Conservation (phyloP, 2,329 filamentous ascomycete species). For the Cytospora piceae region DNA sequence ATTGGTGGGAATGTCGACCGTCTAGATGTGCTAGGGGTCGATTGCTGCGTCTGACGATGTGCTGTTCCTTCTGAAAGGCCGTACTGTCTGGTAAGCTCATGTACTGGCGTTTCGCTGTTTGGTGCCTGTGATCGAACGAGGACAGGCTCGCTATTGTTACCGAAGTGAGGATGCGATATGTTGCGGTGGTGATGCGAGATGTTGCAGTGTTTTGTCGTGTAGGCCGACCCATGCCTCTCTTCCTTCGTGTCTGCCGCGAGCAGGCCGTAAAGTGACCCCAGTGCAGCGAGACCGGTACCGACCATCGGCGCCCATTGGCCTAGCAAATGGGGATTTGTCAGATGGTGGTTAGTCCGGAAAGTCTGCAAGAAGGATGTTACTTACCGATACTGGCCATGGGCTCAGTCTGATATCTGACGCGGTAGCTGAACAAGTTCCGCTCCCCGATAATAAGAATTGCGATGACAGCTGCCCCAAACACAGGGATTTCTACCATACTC, state of each 20-base stretch:
- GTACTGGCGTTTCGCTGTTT: background rate
- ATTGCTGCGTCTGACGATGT: background rate
- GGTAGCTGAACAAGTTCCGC: constrained; percentile 63
- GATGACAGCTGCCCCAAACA: constrained; percentile 62
- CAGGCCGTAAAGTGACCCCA: constrained; percentile 62
- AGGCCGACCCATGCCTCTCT: background rate
- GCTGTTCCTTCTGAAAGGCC: background rate
- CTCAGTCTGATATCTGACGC: constrained; percentile 63
- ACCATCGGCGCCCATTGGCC: constrained; percentile 65
- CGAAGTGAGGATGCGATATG: background rate
- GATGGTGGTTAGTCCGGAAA: background rate
- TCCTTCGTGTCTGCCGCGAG: constrained; percentile 42
- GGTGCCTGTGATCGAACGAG: background rate
- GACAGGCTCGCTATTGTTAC: background rate
- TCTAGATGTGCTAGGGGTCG: constrained; percentile 5
- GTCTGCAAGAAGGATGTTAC: constrained; percentile 32
- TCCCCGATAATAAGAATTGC: constrained; percentile 65
- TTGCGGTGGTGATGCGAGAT: background rate
- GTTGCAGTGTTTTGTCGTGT: background rate
- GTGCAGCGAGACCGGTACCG: constrained; percentile 59
- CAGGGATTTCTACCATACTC: constrained; percentile 58
- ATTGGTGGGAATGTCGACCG: background rate
- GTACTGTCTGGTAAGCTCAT: background rate
- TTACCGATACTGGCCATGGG: constrained; percentile 63
- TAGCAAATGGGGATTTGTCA: constrained; percentile 32